Evolutionary conservation across 2,329 filamentous ascomycete genomes (phyloP).

Genomic region (Dactylella cylindrospora): DNA sequence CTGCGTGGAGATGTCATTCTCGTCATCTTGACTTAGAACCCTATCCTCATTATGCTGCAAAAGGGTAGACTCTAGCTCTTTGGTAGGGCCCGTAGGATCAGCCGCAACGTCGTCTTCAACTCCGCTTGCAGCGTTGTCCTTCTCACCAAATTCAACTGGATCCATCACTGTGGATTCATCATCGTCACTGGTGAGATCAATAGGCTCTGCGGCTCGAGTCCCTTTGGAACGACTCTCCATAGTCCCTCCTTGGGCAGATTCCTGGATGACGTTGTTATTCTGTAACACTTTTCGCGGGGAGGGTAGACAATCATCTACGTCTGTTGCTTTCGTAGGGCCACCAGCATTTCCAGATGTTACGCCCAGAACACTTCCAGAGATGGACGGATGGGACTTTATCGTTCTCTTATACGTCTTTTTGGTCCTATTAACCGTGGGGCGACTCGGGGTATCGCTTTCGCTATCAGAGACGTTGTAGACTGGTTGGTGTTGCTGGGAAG

Average conservation of each 20-base stretch:
- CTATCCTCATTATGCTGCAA: background rate
- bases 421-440: too few relatives aligned
- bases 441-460: too few relatives aligned
- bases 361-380: background rate
- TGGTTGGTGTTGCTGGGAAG: too few relatives aligned
- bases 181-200: background rate
- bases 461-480: too few relatives aligned
- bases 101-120: too few relatives aligned
- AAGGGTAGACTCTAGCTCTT: too few relatives aligned
- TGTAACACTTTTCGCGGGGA: too few relatives aligned
- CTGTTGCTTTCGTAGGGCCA: background rate
- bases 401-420: slow-evolving; percentile 7
- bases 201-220: background rate
- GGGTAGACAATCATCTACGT: background rate
- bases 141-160: too few relatives aligned
- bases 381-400: background rate
- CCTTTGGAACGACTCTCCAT: background rate
- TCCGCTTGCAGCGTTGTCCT: background rate
- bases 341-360: slow-evolving; percentile 22
- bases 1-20: background rate
- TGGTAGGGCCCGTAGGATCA: background rate
- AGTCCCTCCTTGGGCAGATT: background rate
- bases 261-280: too few relatives aligned
- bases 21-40: background rate
- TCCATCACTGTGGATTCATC: background rate